A percentile compares a stretch with the other conserved stretches of the same genome.
Conservation (phyloP, 23 red algal species). For the Gracilaria gracilis region DNA sequence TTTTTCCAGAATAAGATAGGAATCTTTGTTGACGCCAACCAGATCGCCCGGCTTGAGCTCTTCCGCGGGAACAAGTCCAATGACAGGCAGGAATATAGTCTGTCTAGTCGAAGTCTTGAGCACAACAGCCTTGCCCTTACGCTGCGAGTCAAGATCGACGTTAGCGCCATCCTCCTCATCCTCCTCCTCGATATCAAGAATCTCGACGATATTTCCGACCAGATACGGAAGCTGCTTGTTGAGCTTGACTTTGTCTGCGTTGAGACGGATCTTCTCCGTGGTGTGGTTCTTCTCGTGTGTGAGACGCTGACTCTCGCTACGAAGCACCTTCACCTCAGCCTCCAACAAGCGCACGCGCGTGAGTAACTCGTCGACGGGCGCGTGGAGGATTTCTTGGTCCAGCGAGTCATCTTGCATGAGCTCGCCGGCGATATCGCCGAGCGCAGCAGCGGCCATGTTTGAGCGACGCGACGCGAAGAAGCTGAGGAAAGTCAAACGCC, state of each 20-base stretch:
- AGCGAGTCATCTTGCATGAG: slow-evolving; percentile 75
- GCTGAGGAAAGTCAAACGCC: too few species aligned
- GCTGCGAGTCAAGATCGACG: slow-evolving; percentile 87
- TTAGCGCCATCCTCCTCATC: slow-evolving; percentile 90
- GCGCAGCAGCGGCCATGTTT: slow-evolving; percentile 70
- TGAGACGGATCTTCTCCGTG: slow-evolving; percentile 92
- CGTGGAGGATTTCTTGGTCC: slow-evolving; percentile 84
- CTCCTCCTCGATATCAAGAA: slow-evolving; percentile 89
- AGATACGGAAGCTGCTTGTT: slow-evolving; percentile 98
- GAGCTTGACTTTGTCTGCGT: slow-evolving; percentile 98
- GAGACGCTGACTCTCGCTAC: slow-evolving; percentile 83
- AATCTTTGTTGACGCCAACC: slow-evolving; percentile 99
- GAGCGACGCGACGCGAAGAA: background rate
- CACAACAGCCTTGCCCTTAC: slow-evolving; percentile 88
- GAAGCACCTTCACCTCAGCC: slow-evolving; percentile 83
- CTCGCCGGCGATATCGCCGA: slow-evolving; percentile 60
- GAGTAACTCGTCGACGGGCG: slow-evolving; percentile 84
- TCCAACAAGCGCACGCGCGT: slow-evolving; percentile 91
- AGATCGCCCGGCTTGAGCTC: slow-evolving; percentile 96
- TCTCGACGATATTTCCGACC: slow-evolving; percentile 96
- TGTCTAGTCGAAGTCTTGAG: slow-evolving; percentile 97
- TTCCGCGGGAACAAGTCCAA: slow-evolving; percentile 89
- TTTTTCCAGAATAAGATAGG: slow-evolving; percentile 96
- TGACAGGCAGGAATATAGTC: slow-evolving; percentile 96
- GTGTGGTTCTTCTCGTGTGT: slow-evolving; percentile 78